Percentiles rank a stretch among this genome's conserved stretches.
Conservation (phyloP, 306 rosid genomes). For the Rubus idaeus region DNA sequence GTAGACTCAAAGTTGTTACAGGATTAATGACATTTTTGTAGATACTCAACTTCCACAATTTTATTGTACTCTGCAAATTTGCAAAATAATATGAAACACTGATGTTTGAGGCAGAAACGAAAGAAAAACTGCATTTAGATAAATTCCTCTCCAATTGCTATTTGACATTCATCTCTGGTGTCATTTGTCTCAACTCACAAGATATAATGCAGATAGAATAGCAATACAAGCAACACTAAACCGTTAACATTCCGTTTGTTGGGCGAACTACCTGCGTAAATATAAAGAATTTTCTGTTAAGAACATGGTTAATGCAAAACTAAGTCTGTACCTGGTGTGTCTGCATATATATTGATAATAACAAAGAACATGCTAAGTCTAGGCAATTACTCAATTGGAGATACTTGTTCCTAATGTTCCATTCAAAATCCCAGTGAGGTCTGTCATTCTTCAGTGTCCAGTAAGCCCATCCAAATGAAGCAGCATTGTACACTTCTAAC, state of each 20-base stretch:
- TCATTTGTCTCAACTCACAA: constrained; percentile 42
- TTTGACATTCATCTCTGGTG: constrained; percentile 6
- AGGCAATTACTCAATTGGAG: constrained; percentile 61
- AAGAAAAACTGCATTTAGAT: constrained; percentile 25
- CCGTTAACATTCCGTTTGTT: constrained; percentile 26
- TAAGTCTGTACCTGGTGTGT: background rate
- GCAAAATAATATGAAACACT: constrained; percentile 22
- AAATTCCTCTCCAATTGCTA: constrained; percentile 19
- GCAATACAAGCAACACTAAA: constrained; percentile 39
- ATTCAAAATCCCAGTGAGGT: constrained; percentile 85
- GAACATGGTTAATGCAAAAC: background rate
- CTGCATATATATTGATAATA: no score
- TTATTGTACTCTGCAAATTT: constrained; percentile 25
- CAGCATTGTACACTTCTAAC: constrained; percentile 65
- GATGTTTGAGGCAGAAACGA: constrained; percentile 18
- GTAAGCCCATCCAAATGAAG: constrained; percentile 89
- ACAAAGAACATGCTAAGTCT: constrained; percentile 12
- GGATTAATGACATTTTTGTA: constrained; percentile 14
- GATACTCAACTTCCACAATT: constrained; percentile 2
- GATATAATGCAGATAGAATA: constrained; percentile 42
- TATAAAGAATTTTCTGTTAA: background rate
- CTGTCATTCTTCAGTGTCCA: constrained; percentile 81
- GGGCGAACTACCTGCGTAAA: constrained; percentile 58
- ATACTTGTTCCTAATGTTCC: constrained; percentile 72
- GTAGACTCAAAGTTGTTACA: constrained; percentile 16